Evolutionary conservation across 2,329 filamentous ascomycete species (phyloP), one percentile per base, ranked within the genome.

Genomic region (Stachybotrys chartarum): DNA sequence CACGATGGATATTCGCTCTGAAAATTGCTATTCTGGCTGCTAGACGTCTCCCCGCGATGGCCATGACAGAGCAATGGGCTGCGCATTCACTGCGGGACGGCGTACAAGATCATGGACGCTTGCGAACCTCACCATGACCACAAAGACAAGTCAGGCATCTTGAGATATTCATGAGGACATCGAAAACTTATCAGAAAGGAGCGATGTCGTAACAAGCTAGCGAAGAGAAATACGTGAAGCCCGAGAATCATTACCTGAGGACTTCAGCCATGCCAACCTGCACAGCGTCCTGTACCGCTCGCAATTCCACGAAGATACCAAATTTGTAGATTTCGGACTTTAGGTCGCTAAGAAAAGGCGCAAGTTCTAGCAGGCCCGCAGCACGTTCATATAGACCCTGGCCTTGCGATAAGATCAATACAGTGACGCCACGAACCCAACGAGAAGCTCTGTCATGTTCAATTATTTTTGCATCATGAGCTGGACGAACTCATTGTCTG

Each of bases 381-480:
- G 14, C 14, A 42, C 35, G 35, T 42, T 14, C 35, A 42, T 14
- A 14, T 14, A 42, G 35, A 42, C 35, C 35, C 35, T 42, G 14
- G 35, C 35, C 35, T 42, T 14, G 35, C 35, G 10, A 42, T 14
- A 42, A 10, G 35, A 10, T 42, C 14, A 14, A 14, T 42, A 42
- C 10, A 42, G 35, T 42, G 10, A 42, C 10, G 35, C 35, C 3
- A 42, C 14, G 10, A 42, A 14, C 10, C 35, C 35, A 42, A 10
- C 10, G 35, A 14, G 24, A 24, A 24, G 24, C 24, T 24, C 24
- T 42, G 35, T 10, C 35, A 10, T 47, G 45, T 8, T 24, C 16
- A 6, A 56, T 80, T 90, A 93, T 81, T 93, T 93, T 82, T 94
- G 90, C 90, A 94, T 93, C 90, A 94, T 94, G 71, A 94, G 86